A percentile compares a stretch with the other conserved stretches of the same genome.
These are phyloP conservation scores for Meredithiella fracta DNA, from an alignment of 2,329 filamentous ascomycete genomes.

Conservation along the genomic window DNA sequence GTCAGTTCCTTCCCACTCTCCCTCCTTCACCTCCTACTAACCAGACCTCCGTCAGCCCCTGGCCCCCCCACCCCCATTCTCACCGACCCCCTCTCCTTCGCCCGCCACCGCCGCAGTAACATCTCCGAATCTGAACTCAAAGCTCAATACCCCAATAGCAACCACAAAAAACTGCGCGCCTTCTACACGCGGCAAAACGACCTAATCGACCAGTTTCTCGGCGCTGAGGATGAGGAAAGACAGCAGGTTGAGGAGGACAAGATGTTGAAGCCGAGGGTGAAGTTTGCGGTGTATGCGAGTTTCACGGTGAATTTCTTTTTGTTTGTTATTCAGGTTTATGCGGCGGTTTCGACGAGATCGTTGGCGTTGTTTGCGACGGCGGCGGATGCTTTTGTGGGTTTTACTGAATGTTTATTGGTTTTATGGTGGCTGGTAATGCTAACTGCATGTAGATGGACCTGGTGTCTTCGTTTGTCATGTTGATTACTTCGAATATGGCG, in stretches of 20 bases:
- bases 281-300: conserved; percentile 35
- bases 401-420: background rate
- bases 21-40: background rate
- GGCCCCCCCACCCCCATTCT: background rate
- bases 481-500: conserved; percentile 43
- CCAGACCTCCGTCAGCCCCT: background rate
- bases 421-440: background rate
- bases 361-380: conserved; percentile 49
- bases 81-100: conserved; percentile 25
- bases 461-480: conserved; percentile 46
- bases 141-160: conserved; percentile 28
- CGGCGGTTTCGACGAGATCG: conserved; percentile 40
- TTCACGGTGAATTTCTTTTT: conserved; percentile 36
- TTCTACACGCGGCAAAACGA: conserved; percentile 33
- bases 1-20: background rate
- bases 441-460: conserved; percentile 35
- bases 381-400: conserved; percentile 42
- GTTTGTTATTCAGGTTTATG: conserved; percentile 42
- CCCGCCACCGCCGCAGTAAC: conserved; percentile 24
- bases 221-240: conserved; percentile 38
- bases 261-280: conserved; percentile 34
- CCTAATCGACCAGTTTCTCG: conserved; percentile 36
- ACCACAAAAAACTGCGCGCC: conserved; percentile 28
- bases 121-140: conserved; percentile 10
- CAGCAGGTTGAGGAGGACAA: conserved; percentile 33